Base-by-base conservation (phyloP, 1,284 basidiomycete genomes). In the Trichosporon sp. region DNA sequence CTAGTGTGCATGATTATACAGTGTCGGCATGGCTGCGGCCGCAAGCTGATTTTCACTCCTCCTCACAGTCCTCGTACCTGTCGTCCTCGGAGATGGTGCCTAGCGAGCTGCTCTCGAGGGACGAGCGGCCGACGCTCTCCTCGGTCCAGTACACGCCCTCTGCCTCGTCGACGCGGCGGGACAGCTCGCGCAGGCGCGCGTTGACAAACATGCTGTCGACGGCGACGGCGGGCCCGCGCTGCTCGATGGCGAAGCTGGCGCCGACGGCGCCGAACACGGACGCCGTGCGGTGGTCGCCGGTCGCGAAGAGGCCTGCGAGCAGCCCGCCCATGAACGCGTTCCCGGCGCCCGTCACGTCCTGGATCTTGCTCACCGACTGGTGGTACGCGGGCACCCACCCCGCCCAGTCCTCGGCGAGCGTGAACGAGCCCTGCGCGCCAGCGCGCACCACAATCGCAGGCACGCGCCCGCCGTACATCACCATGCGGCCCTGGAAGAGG, bases 281-380 rank as follows among this genome's bases (percentile, higher is more conserved):
- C 44, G 90, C 91, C 84, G 88, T 82, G 62, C 86, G 85, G 12
- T 90, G 81, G 77, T 93, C 87, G 25, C 86, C 75, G 32, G 86
- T 83, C 60, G 89, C 74, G 13, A 85, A 71, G 63, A 95, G 78
- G 0, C 92, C 92, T 5, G 92, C 93, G 15, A 88, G 88, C 8
- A 95, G 84, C 0, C 92, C 91, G 11, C 93, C 94, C 35, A 95
- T 83, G 80, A 95, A 96, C 65, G 88, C 88, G 81, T 96, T 96
- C 11, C 93, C 93, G 5, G 92, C 93, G 56, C 92, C 92, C 65
- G 94, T 96, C 12, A 93, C 91, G 80, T 96, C 93, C 0, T 91
- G 87, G 11, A 96, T 86, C 68, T 86, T 87, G 23, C 83, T 80
- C 31, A 80, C 74, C 70, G 84, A 77, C 11, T 83, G 84, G 89